Conservation (phyloP, 2,329 filamentous ascomycete genomes). For the Fusarium stilboides region DNA sequence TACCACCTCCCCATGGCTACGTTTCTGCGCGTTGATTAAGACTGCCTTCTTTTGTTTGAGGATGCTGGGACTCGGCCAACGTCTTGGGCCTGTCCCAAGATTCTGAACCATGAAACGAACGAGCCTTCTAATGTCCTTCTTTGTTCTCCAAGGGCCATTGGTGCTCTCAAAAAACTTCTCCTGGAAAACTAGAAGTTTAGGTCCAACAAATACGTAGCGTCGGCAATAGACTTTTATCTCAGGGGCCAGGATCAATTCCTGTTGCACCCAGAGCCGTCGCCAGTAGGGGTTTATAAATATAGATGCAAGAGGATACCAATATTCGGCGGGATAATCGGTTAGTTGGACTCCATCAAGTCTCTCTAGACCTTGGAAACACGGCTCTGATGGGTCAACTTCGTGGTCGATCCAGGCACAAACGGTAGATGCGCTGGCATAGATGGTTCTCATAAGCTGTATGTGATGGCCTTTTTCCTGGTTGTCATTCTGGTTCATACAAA, state of each 20-base stretch:
- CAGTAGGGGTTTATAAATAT: conserved; percentile 25
- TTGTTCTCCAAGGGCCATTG: background rate
- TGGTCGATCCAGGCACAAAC: conserved; percentile 24
- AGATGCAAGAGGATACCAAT: conserved; percentile 18
- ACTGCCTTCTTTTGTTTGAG: background rate
- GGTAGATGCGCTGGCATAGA: conserved; percentile 8
- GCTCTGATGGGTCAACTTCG: background rate
- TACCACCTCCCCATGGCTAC: background rate
- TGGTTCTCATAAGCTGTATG: conserved; percentile 16
- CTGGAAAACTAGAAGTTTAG: conserved; percentile 2
- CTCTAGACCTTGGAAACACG: background rate
- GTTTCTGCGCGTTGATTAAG: background rate
- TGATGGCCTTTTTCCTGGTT: conserved; percentile 10
- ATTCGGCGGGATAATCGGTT: background rate
- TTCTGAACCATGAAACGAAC: background rate
- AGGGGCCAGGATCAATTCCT: conserved; percentile 11
- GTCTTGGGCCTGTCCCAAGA: background rate
- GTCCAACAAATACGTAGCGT: conserved; percentile 1
- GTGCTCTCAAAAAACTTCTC: background rate
- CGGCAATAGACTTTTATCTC: conserved; percentile 7
- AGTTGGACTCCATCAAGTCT: conserved; percentile 8
- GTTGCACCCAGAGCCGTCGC: conserved; percentile 16
- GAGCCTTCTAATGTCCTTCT: background rate
- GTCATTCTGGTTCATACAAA: conserved; percentile 25
- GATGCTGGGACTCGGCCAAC: background rate